Conservation (phyloP, 306 rosid species). For the Vicia sativa region DNA sequence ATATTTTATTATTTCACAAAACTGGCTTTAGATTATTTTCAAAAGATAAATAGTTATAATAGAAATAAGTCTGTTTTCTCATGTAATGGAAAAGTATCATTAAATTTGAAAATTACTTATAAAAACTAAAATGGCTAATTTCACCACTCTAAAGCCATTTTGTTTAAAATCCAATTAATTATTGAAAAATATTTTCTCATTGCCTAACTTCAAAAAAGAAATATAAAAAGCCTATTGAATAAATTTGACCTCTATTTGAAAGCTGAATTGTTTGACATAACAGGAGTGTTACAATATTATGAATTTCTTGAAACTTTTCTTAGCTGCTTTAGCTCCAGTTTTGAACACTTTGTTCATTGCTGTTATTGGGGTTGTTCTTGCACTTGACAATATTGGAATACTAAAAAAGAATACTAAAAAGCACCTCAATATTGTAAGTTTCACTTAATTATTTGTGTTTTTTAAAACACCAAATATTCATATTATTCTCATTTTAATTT, state of each 20-base stretch:
- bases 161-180: constrained; percentile 8
- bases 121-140: constrained; percentile 15
- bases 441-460: neutral
- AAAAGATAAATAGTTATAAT: neutral
- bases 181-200: neutral
- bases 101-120: neutral
- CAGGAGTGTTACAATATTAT: constrained; percentile 28
- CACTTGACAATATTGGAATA: constrained; percentile 33
- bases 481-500: neutral
- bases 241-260: neutral
- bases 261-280: neutral
- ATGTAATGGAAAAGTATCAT: neutral
- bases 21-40: constrained; percentile 12
- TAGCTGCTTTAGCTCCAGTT: constrained; percentile 39
- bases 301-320: constrained; percentile 38
- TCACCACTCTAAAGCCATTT: constrained; percentile 13
- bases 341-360: constrained; percentile 39
- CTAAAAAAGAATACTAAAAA: constrained; percentile 17
- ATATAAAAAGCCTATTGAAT: constrained; percentile 4
- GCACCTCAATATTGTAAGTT: constrained; percentile 42
- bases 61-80: neutral
- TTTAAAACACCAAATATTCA: neutral
- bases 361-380: constrained; percentile 38
- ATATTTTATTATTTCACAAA: constrained; percentile 13
- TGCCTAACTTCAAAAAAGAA: neutral